Conservation (phyloP, 805 yeast species). For the Pichia ethanolica region DNA sequence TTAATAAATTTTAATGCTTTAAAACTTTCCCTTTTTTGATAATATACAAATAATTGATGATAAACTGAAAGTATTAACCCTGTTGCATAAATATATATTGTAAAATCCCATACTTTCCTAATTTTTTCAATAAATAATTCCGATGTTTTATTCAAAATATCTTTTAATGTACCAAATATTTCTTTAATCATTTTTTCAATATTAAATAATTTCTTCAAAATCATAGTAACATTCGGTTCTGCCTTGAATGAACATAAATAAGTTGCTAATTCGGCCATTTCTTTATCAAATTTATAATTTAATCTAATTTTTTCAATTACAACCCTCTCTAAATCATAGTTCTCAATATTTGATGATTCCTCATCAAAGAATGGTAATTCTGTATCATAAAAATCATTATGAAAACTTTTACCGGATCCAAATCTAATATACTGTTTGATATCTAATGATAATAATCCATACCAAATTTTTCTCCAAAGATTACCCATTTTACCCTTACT, state of each 20-base stretch:
- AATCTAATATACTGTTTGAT: conserved; percentile 35
- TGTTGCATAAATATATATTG: conserved; percentile 20
- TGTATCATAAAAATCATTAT: conserved; percentile 42
- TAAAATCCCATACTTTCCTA: conserved; percentile 17
- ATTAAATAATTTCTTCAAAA: conserved; percentile 29
- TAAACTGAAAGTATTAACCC: conserved; percentile 34
- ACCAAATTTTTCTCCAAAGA: conserved; percentile 56
- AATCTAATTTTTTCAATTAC: conserved; percentile 29
- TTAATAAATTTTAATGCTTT: conserved; percentile 32
- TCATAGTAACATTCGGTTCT: conserved; percentile 30
- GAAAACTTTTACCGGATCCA: conserved; percentile 40
- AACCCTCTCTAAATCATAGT: conserved; percentile 36
- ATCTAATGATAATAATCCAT: conserved; percentile 40
- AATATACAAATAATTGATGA: conserved; percentile 36
- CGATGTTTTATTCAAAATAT: conserved; percentile 18
- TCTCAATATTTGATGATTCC: conserved; percentile 29
- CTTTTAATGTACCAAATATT: conserved; percentile 27
- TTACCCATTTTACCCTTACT: conserved; percentile 27
- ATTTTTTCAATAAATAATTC: conserved; percentile 16
- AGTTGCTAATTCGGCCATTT: conserved; percentile 29
- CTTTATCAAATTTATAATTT: conserved; percentile 26
- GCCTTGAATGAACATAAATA: conserved; percentile 35
- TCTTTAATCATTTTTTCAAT: conserved; percentile 30
- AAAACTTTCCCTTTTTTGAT: conserved; percentile 28
- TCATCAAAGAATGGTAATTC: conserved; percentile 36